phyloP scores from a whole-genome alignment of 2,329 filamentous ascomycete species.

The Myriosclerotinia curreyana region DNA sequence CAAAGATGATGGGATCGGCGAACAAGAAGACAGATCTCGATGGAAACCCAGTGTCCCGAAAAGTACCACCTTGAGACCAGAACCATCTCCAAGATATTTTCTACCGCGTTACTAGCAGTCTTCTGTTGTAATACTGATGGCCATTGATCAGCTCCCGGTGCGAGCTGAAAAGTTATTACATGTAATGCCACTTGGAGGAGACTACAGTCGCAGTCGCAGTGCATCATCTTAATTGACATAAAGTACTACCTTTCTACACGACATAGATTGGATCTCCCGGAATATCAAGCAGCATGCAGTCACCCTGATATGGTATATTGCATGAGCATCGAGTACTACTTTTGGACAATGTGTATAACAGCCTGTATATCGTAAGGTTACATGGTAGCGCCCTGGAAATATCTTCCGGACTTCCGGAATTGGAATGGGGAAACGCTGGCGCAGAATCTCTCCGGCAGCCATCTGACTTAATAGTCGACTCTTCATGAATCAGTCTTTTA shows the following conservation, averaged over 20 bases:
- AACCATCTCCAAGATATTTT: not conserved
- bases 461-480: not conserved
- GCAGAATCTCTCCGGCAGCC: not conserved
- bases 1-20: not conserved
- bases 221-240: not conserved
- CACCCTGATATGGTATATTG: not conserved
- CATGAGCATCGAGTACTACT: not conserved
- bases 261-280: accelerated
- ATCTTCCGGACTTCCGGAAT: not conserved
- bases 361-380: not conserved
- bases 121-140: not conserved
- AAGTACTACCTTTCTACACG: not conserved
- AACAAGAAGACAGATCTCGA: too few relatives aligned
- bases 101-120: not conserved
- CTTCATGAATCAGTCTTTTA: too few relatives aligned
- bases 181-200: not conserved
- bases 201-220: too few relatives aligned
- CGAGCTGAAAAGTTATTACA: not conserved
- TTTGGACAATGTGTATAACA: not conserved
- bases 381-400: not conserved
- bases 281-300: not conserved
- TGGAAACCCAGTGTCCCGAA: not conserved
- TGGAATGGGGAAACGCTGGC: not conserved
- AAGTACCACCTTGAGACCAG: not conserved
- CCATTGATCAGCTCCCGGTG: not conserved